Base-by-base conservation (phyloP, 306 rosid genomes). In the Dryas alaskensis region DNA sequence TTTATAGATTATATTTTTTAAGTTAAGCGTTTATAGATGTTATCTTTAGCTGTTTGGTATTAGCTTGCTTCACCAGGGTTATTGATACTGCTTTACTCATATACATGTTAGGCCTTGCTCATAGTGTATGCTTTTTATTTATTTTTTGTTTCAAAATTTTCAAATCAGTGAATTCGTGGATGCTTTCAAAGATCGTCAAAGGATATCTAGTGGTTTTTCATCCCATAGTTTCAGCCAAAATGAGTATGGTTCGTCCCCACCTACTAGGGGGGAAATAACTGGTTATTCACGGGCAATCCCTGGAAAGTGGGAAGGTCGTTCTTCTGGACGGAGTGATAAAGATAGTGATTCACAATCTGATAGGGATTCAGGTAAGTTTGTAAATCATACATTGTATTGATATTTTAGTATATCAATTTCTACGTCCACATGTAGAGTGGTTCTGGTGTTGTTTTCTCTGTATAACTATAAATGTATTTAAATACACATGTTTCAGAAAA, bases 231-330 rank as follows among this genome's bases (percentile, higher is more conserved):
- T 84, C 81, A 87, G 89, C 80, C 96, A 83, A 46, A 86, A 65
- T 59, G 96, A 92, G 40, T 85, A 83, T 76, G 83, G 96, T 67
- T 84, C 97, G 67, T 92, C 99, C 49, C 99, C 99, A 67, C 99
- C 98, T 72, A 84, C 83, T 60, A 86, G 83, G 80, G 96, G 90
- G 54, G 99, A 90, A 64, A 54, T 48, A 11, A 80, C 63, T 79
- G 80, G 84, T 79, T 78, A 80, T 88, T 83, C 92, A 4, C 82
- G 97, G 53, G 91, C 92, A 57, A 70, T 43, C 52, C 95, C 80
- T 65, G 99, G 97, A 84, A 95, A 83, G 80, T 90, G 97, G 98
- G 98, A 90, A 51, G 62, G 88, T 83, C 97, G 88, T 68, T 79
- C 97, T 70, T 86, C 95, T 62, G 96, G 87, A 75, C 82, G 85